Evolutionary conservation across 805 yeast species (phyloP), one percentile per base, ranked within the genome.

Genomic region (Scheffersomyces amazonensis): DNA sequence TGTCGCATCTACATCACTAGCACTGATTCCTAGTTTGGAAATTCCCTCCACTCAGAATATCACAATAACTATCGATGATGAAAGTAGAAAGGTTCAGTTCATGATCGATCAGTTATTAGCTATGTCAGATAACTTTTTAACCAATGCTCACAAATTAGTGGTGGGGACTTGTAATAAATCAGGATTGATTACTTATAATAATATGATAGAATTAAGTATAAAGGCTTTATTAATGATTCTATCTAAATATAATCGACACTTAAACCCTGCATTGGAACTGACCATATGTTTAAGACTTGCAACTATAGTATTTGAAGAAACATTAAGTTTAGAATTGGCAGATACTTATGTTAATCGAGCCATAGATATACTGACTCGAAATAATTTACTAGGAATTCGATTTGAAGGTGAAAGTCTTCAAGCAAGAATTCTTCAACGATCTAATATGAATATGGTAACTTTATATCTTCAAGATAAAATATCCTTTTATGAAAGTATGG

Each of bases 291-390:
- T 61, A 36, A 58, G 58, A 29, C 44, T 75, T 8, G 67, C 76
- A 0, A 49, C 49, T 10, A 34, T 73, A 3, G 60, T 67, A 36
- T 60, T 63, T 33, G 42, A 43, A 18, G 81, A 76, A 39, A 75
- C 80, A 0, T 54, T 53, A 2, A 64, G 66, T 43, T 44, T 56
- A 13, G 63, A 63, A 20, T 44, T 56, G 27, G 80, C 81, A 0
- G 69, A 69, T 12, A 64, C 61, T 9, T 65, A 53, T 55, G 61
- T 47, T 21, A 64, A 42, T 52, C 48, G 47, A 36, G 62, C 71
- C 2, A 49, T 63, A 1, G 33, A 54, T 0, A 40, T 67, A 3
- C 50, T 69, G 5, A 42, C 47, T 4, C 49, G 68, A 36, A 59
- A 59, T 42, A 46, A 59, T 24, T 41, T 56, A 5, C 20, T 43